Evolutionary conservation across 1,139 yeast genomes (phyloP).

Genomic region (Arxiozyma slooffiae): DNA sequence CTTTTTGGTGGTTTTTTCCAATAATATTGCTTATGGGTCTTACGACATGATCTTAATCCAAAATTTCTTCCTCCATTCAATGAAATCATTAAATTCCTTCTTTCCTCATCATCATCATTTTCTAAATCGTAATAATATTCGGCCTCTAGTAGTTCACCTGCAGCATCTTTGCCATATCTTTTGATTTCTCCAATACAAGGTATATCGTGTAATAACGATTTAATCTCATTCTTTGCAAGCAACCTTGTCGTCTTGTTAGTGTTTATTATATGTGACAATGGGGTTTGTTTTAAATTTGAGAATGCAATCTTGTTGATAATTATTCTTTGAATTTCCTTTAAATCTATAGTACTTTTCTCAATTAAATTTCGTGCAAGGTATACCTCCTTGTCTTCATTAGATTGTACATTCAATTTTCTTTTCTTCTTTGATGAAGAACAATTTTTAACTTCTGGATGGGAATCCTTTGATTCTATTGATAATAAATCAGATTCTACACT

Average conservation of each 20-base stretch:
- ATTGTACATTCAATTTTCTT: neutral
- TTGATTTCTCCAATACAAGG: slow-evolving; percentile 71
- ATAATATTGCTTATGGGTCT: slow-evolving; percentile 84
- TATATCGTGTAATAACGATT: slow-evolving; percentile 31
- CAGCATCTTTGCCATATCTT: slow-evolving; percentile 90
- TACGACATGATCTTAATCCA: slow-evolving; percentile 80
- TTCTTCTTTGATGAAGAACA: neutral
- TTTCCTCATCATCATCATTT: slow-evolving; percentile 59
- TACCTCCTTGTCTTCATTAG: neutral
- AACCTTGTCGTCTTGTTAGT: slow-evolving; percentile 43
- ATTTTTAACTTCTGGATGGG: neutral
- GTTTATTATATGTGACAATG: slow-evolving; percentile 55
- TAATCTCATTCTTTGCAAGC: slow-evolving; percentile 39
- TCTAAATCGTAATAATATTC: slow-evolving; percentile 88
- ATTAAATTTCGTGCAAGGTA: neutral
- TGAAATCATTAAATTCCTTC: slow-evolving; percentile 61
- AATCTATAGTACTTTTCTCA: neutral
- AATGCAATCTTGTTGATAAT: slow-evolving; percentile 80
- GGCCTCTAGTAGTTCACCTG: slow-evolving; percentile 87
- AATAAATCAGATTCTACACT: neutral
- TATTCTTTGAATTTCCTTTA: slow-evolving; percentile 45
- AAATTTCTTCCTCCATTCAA: slow-evolving; percentile 63
- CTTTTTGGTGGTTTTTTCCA: slow-evolving; percentile 57
- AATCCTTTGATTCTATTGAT: neutral
- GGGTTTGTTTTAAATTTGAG: slow-evolving; percentile 78